phyloP scores from a whole-genome alignment of 2,329 filamentous ascomycete species.

The Sporothrix inflata region DNA sequence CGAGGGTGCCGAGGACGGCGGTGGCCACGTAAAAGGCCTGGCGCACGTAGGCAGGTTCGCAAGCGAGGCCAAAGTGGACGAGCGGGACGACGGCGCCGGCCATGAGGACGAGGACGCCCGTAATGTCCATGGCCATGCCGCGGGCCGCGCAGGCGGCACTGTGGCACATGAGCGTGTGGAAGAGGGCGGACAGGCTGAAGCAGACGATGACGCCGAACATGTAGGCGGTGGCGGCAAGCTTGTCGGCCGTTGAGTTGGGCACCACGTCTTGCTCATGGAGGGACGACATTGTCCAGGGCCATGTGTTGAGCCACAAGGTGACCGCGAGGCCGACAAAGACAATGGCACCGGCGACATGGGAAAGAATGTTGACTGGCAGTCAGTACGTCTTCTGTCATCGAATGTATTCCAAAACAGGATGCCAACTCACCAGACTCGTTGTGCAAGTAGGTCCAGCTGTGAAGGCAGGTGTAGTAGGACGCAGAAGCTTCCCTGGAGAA shows the following conservation, averaged over 20 bases:
- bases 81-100: constrained; percentile 64
- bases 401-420: too few relatives aligned
- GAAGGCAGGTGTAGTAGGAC: constrained; percentile 36
- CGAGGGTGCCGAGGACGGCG: constrained; percentile 42
- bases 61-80: constrained; percentile 58
- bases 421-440: constrained; percentile 37
- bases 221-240: constrained; percentile 39
- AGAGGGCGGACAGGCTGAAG: constrained; percentile 52
- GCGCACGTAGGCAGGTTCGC: constrained; percentile 40
- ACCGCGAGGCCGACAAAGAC: constrained; percentile 46
- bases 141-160: constrained; percentile 52
- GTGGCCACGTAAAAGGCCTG: constrained; percentile 45
- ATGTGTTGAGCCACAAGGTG: constrained; percentile 40
- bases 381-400: too few relatives aligned
- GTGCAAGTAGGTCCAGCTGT: constrained; percentile 38
- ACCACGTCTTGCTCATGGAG: neutral
- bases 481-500: constrained; percentile 35
- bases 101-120: constrained; percentile 64
- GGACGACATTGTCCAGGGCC: constrained; percentile 16
- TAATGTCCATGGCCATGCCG: constrained; percentile 63
- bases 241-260: constrained; percentile 16
- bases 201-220: constrained; percentile 50
- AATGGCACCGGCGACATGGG: constrained; percentile 48
- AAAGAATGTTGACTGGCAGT: constrained; percentile 50
- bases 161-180: constrained; percentile 61